These are phyloP conservation scores for Penicillium sp. DNA, from an alignment of 2,329 filamentous ascomycete species.

Conservation along the genomic window DNA sequence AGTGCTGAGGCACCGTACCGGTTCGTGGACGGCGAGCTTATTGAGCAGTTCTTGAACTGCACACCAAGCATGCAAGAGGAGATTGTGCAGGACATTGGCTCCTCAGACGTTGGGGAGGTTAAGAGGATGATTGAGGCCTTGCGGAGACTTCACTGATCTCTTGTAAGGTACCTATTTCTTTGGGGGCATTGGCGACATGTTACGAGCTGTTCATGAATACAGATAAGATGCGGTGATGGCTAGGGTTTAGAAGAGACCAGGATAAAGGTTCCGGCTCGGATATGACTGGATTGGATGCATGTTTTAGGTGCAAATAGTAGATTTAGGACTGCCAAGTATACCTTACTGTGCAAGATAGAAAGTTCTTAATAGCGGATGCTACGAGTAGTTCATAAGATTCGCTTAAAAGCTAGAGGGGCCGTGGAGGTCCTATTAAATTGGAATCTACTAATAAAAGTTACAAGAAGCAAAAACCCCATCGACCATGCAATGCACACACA, in stretches of 20 bases:
- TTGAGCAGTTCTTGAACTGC: slow-evolving; percentile 80
- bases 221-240: background rate
- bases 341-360: background rate
- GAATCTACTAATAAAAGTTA: slow-evolving; percentile 5
- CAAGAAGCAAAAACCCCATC: slow-evolving; percentile 2
- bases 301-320: slow-evolving; percentile 1
- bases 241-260: background rate
- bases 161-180: background rate
- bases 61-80: slow-evolving; percentile 58
- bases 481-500: slow-evolving; percentile 11
- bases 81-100: slow-evolving; percentile 52
- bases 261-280: background rate
- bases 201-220: slow-evolving; percentile 10
- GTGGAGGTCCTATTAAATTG: slow-evolving; percentile 1
- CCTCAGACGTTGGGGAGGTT: slow-evolving; percentile 57
- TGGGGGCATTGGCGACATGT: background rate
- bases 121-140: slow-evolving; percentile 62
- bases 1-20: slow-evolving; percentile 74
- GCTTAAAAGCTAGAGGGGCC: background rate
- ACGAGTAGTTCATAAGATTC: background rate
- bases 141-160: slow-evolving; percentile 48
- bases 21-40: slow-evolving; percentile 88
- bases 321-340: background rate
- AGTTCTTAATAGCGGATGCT: background rate
- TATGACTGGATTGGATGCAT: background rate